Evolutionary conservation across 2,329 filamentous ascomycete species (phyloP), one percentile per base, ranked within the genome.

Genomic region (Claviceps monticola): DNA sequence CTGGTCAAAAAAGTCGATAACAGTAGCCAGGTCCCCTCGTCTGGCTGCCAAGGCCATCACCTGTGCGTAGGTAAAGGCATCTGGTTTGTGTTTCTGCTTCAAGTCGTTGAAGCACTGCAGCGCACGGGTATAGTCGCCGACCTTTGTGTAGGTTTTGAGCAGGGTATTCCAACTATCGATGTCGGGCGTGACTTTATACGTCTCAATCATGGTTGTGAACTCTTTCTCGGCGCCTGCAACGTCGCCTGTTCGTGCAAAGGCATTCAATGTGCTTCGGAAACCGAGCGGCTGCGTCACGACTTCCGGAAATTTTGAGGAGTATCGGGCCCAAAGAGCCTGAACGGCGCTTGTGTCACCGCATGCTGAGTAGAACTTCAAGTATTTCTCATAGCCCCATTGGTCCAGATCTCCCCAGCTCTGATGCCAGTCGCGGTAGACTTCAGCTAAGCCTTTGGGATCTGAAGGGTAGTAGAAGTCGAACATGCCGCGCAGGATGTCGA

Each of bases 121-220:
- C 13, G 83, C 84, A 5, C 79, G 78, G n/a, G 79, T 71, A 44
- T 86, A 75, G 61, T 93, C 80, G 47, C 79, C 74, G 1, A 77
- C 76, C 57, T 80, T 80, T 17, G 75, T 74, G 65, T 89, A 78
- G 2, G 84, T 83, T 59, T 83, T 80, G 46, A 97, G 71, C 29
- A 95, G 66, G 21, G 83, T 81, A 61, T 95, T 95, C 83, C 85
- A 95, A 56, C 77, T 80, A 38, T 72, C 63, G 1, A 75, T 64
- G 56, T 80, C 78, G 6, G 83, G 83, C 43, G 70, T 57, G 16
- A 84, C 58, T 1, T 70, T 66, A 59, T 82, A 83, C 48, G 79
- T 71, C 6, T 67, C 59, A 23, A 64, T 62, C 52, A 93, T 79
- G n/a, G 74, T 71, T 46, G 79, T 62, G 55, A 96, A 84, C 38